Evolutionary conservation across 805 yeast genomes (phyloP).

Genomic region (Saccharomyces paradoxus): DNA sequence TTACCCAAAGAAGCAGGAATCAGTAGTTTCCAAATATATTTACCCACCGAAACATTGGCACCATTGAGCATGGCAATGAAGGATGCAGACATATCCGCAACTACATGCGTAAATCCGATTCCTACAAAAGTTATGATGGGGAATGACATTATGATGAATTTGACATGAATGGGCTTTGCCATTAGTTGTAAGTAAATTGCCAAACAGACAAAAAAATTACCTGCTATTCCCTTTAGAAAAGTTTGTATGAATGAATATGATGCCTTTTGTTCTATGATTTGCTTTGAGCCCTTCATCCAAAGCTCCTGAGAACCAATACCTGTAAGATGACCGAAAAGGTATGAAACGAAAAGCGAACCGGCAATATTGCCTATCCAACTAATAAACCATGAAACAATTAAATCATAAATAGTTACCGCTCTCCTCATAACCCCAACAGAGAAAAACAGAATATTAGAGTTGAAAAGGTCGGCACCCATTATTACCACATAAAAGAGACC

Average conservation of each 20-base stretch:
- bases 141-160: constrained; percentile 49
- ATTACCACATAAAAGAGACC: constrained; percentile 69
- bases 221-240: constrained; percentile 62
- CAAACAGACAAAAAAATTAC: constrained; percentile 68
- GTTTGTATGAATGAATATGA: constrained; percentile 49
- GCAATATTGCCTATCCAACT: constrained; percentile 63
- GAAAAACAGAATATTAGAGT: constrained; percentile 65
- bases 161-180: constrained; percentile 76
- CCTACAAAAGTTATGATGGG: constrained; percentile 76
- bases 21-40: constrained; percentile 63
- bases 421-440: constrained; percentile 61
- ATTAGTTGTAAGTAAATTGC: constrained; percentile 71
- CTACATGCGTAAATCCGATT: constrained; percentile 70
- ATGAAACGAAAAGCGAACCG: constrained; percentile 57
- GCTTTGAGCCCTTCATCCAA: constrained; percentile 42
- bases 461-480: constrained; percentile 69
- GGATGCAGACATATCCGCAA: constrained; percentile 71
- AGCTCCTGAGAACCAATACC: constrained; percentile 37
- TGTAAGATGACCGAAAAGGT: constrained; percentile 51
- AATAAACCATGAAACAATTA: constrained; percentile 55
- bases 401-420: constrained; percentile 59
- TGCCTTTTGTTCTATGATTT: constrained; percentile 39
- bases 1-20: constrained; percentile 70
- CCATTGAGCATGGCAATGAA: constrained; percentile 62
- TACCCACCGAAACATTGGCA: constrained; percentile 54